Evolutionary conservation across 495 filamentous ascomycete species (phyloP), one percentile per base, ranked within the genome.

Genomic region (Neurospora sp.): DNA sequence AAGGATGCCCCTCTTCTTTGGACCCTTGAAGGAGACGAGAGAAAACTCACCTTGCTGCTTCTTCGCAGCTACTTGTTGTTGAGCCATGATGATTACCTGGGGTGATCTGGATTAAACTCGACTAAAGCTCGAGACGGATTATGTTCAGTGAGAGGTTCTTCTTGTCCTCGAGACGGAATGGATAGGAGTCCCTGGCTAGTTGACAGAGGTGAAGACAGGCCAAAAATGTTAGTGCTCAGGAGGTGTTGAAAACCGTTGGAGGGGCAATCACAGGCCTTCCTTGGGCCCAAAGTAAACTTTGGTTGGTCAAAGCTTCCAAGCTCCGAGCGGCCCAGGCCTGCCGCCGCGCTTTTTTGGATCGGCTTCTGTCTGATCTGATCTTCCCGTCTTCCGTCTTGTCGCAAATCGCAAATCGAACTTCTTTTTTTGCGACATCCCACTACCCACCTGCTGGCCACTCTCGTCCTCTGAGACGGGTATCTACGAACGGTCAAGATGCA

Each of bases 41-140:
- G 10, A 62, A n/a, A 11, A 76, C 84, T 78, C 79, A 94, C 94
- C 94, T 88, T 98, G 94, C 84, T 96, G 93, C 85, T 89, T 93
- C 85, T 91, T 92, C 9, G 87, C 85, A 35, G 86, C 76, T 69
- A 79, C 77, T 59, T 75, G 70, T 76, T 83, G 83, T 14, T 84
- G 78, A 18, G 85, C 79, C 85, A 86, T 31, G 31, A 31, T 31
- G 31, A 31, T 31, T 31, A 31, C 2, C 27, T 31, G 27, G 31
- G 35, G 35, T 37, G 40, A n/a, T 69, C 5, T 59, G 74, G 16
- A 39, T 39, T 39, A 39, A 9, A 39, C 9, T 39, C 38, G 38
- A 39, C 8, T 39, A 39, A 2, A 39, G 38, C 38, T 39, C 38
- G 38, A 39, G 39, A 27, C 27, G 27, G 27, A 39, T 39, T 39